These are phyloP conservation scores for Adiantum capillusveneris DNA, from an alignment of 75 land plant genomes.

Conservation along the genomic window DNA sequence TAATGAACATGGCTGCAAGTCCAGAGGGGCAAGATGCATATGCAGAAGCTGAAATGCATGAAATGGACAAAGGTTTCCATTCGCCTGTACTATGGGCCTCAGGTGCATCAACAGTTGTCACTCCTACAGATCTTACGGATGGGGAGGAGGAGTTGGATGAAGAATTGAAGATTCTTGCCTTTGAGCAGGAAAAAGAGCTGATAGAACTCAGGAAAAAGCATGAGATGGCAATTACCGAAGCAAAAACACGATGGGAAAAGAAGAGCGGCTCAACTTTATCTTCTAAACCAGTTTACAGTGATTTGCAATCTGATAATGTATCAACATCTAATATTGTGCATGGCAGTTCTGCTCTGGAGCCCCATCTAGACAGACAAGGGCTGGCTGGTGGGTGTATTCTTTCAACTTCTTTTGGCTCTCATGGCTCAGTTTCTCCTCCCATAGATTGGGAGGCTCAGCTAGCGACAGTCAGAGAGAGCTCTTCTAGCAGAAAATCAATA, in stretches of 20 bases:
- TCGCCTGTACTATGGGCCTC: neutral
- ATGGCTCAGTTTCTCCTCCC: no score
- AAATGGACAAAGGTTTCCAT: neutral
- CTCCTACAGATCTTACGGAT: constrained; percentile 19
- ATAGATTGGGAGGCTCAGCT: no score
- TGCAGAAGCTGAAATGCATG: neutral
- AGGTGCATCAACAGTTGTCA: neutral
- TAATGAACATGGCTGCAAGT: constrained; percentile 1
- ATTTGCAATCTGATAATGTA: no score
- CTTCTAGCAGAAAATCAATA: no score
- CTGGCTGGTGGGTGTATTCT: no score
- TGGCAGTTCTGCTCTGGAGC: no score
- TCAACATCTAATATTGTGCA: no score
- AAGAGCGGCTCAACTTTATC: constrained; percentile 17
- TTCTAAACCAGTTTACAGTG: neutral
- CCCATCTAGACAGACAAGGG: no score
- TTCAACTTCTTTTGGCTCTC: no score
- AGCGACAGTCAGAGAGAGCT: no score
- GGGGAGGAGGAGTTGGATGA: constrained; percentile 31
- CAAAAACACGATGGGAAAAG: constrained; percentile 39
- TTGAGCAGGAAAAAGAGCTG: constrained; percentile 43
- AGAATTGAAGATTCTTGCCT: constrained; percentile 54
- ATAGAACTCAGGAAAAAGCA: constrained; percentile 56
- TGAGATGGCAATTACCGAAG: constrained; percentile 47
- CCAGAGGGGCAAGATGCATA: constrained; percentile 2